A percentile compares a stretch with the other conserved stretches of the same genome.
Evolutionary conservation across 2,329 filamentous ascomycete species (phyloP).

Genomic region (Claviceps quebecensis): DNA sequence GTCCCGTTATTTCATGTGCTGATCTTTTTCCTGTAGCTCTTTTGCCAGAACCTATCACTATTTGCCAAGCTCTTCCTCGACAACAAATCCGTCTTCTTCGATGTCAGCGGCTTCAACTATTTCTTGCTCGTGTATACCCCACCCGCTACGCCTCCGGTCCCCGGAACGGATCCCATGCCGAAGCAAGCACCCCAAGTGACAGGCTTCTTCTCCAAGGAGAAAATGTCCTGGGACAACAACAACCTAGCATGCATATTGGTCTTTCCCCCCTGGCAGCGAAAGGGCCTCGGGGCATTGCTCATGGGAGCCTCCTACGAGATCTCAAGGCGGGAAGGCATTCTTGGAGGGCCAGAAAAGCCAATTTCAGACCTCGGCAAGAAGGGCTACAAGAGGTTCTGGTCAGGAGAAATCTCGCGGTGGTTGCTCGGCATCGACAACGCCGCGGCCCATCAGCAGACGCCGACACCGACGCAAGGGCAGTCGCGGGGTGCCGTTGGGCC

Average conservation of each 20-base stretch:
- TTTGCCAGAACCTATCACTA: conserved; percentile 87
- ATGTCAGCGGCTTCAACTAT: conserved; percentile 87
- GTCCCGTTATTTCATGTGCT: neutral
- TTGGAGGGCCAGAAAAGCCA: conserved; percentile 89
- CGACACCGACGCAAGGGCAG: neutral
- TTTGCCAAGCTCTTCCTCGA: conserved; percentile 97
- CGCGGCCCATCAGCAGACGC: conserved; percentile 6
- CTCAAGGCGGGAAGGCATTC: conserved; percentile 63
- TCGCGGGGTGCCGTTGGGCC: neutral
- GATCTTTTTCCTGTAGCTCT: conserved; percentile 38
- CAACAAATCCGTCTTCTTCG: conserved; percentile 97
- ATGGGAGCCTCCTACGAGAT: conserved; percentile 94
- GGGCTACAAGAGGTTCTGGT: conserved; percentile 79
- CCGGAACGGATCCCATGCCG: conserved; percentile 4
- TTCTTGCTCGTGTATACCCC: conserved; percentile 73
- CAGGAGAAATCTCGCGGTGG: conserved; percentile 66
- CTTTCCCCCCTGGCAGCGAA: conserved; percentile 90
- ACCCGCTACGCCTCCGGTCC: conserved; percentile 11
- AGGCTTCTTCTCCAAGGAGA: conserved; percentile 98
- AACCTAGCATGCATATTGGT: conserved; percentile 93
- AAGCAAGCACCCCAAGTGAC: conserved; percentile 38
- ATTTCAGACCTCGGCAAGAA: conserved; percentile 72
- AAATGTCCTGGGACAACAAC: conserved; percentile 97
- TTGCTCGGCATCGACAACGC: conserved; percentile 31
- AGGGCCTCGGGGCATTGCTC: conserved; percentile 72